phyloP scores from a whole-genome alignment of 305 asterid species.

The Striga hermonthica region DNA sequence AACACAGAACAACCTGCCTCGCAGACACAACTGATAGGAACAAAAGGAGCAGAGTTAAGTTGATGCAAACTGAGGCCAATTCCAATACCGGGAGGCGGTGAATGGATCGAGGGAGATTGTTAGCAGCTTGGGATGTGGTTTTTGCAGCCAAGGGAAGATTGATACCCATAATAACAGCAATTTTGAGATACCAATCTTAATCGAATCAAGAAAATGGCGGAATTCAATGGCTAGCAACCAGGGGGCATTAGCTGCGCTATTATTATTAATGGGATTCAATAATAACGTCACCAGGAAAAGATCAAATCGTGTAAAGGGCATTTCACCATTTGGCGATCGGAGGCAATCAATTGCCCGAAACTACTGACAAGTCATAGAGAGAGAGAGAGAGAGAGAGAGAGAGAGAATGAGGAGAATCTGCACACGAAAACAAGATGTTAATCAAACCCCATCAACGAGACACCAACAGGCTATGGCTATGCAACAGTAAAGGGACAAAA shows the following conservation, averaged over 20 bases:
- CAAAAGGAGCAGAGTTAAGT: conserved; percentile 62
- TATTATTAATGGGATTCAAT: conserved; percentile 29
- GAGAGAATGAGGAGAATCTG: conserved; percentile 40
- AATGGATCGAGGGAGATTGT: conserved; percentile 36
- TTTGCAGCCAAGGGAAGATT: conserved; percentile 43
- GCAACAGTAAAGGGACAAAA: conserved; percentile 23
- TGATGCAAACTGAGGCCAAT: conserved; percentile 67
- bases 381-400: conserved; percentile 39
- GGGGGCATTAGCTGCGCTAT: conserved; percentile 6
- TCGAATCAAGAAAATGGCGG: conserved; percentile 30
- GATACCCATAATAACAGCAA: conserved; percentile 55
- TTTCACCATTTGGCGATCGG: conserved; percentile 75
- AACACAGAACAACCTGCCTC: conserved; percentile 56
- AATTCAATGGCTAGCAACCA: conserved; percentile 39
- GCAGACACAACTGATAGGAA: conserved; percentile 68
- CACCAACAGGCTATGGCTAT: conserved; percentile 32
- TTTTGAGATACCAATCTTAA: conserved; percentile 59
- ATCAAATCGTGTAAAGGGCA: conserved; percentile 63
- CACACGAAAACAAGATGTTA: conserved; percentile 51
- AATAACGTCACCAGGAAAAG: conserved; percentile 34
- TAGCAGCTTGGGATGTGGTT: conserved; percentile 32
- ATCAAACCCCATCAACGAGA: conserved; percentile 38
- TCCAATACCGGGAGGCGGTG: conserved; percentile 60
- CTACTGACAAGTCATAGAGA: conserved; percentile 61
- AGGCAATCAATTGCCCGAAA: conserved; percentile 33